Percentiles rank a stretch among this genome's conserved stretches.
Evolutionary conservation across 176 grass and related monocot genomes (phyloP).

Genomic region (Aegilops tauschii): DNA sequence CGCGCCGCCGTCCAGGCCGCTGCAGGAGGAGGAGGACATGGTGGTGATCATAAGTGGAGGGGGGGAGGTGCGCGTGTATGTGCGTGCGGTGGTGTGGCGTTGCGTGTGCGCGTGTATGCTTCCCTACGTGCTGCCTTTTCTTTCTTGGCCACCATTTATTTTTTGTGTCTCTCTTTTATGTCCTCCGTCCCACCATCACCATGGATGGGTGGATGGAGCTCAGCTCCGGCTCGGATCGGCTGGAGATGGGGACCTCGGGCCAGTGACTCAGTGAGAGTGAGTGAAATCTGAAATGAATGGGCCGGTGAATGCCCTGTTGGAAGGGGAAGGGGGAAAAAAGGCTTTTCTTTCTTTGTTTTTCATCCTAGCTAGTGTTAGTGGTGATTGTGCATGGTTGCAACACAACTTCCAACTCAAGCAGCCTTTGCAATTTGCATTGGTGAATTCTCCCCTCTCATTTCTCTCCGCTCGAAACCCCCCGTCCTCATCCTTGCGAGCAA

Average conservation of each 20-base stretch:
- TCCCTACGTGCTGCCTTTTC: not conserved
- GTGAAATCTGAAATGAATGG: not conserved
- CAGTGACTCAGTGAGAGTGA: not conserved
- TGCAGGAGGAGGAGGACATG: not conserved
- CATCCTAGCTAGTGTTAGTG: no score
- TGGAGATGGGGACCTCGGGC: not conserved
- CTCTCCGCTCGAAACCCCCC: no score
- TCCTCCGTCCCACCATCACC: not conserved
- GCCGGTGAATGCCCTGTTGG: not conserved
- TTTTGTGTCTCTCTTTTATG: no score
- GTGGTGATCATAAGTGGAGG: not conserved
- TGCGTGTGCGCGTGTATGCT: slow-evolving; percentile 12
- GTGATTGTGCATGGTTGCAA: no score
- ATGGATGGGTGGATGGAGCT: not conserved
- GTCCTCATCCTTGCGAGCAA: no score
- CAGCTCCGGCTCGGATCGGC: no score
- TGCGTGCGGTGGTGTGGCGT: slow-evolving; percentile 13
- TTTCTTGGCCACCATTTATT: not conserved
- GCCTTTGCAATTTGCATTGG: no score
- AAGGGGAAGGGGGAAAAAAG: not conserved
- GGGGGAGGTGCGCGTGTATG: not conserved
- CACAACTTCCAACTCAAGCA: no score
- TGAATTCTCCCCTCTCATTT: no score
- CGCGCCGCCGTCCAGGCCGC: not conserved
- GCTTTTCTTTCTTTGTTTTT: no score